phyloP scores from a whole-genome alignment of 2,329 filamentous ascomycete species.

The Madurella fahalii region DNA sequence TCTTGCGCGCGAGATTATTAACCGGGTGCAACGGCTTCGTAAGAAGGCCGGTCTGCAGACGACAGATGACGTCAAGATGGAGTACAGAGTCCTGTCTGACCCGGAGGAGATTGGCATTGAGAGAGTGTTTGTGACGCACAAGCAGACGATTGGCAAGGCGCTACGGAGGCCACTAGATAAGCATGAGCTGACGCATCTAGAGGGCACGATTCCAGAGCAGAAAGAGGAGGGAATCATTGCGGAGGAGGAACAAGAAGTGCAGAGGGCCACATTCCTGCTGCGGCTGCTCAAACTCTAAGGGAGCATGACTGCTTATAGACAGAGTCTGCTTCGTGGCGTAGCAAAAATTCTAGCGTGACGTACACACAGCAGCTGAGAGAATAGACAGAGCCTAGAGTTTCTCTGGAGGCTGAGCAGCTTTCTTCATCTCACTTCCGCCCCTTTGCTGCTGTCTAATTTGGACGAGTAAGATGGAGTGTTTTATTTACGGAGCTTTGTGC shows the following conservation, averaged over 20 bases:
- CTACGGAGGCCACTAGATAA: slow-evolving; percentile 73
- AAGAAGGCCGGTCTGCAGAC: slow-evolving; percentile 90
- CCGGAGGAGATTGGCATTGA: slow-evolving; percentile 71
- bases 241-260: slow-evolving; percentile 81
- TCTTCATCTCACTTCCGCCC: slow-evolving; percentile 13
- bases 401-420: background rate
- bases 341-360: background rate
- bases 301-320: background rate
- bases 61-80: slow-evolving; percentile 94
- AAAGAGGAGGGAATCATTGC: slow-evolving; percentile 61
- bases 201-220: slow-evolving; percentile 49
- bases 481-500: background rate
- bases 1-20: slow-evolving; percentile 85
- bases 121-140: slow-evolving; percentile 65
- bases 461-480: background rate
- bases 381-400: slow-evolving; percentile 3
- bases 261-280: slow-evolving; percentile 65
- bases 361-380: slow-evolving; percentile 5
- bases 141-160: slow-evolving; percentile 67
- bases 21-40: slow-evolving; percentile 84
- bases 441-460: slow-evolving; percentile 23
- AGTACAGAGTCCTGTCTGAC: slow-evolving; percentile 77
- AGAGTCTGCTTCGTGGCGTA: background rate
- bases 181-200: slow-evolving; percentile 56
- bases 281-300: slow-evolving; percentile 67